Evolutionary conservation across 2,329 filamentous ascomycete genomes (phyloP).

Genomic region (Alternaria postmessia): DNA sequence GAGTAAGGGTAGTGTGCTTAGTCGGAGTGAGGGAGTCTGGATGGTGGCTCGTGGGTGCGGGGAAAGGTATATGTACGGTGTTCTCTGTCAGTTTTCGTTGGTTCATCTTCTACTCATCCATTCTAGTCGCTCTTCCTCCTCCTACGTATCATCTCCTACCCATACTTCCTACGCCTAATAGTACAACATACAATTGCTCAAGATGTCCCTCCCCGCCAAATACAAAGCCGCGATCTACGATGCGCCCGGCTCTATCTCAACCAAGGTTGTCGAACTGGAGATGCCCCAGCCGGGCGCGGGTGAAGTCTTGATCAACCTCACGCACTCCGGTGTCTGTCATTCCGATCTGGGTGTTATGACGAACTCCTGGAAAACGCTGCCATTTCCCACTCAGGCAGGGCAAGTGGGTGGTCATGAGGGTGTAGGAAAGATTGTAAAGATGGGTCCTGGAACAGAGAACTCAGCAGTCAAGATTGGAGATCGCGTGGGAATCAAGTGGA

Average conservation of each 20-base stretch:
- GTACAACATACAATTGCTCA: background rate
- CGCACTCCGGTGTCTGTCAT: constrained; percentile 72
- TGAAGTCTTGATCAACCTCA: constrained; percentile 69
- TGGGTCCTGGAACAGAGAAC: constrained; percentile 67
- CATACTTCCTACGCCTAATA: background rate
- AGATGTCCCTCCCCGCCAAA: constrained; percentile 58
- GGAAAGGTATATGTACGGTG: background rate
- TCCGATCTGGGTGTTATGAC: constrained; percentile 64
- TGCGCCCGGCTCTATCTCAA: constrained; percentile 70
- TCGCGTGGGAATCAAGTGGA: constrained; percentile 75
- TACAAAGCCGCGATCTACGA: constrained; percentile 72
- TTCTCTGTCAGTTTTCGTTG: background rate
- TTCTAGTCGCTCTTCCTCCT: background rate
- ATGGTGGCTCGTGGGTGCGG: background rate
- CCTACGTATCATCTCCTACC: background rate
- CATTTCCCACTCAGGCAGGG: constrained; percentile 65
- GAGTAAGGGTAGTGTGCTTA: background rate
- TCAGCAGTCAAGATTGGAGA: constrained; percentile 70
- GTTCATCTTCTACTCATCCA: background rate
- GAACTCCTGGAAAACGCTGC: constrained; percentile 63
- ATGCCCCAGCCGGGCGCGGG: constrained; percentile 70
- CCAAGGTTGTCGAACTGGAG: constrained; percentile 69
- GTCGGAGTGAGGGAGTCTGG: background rate
- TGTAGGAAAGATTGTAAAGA: constrained; percentile 69
- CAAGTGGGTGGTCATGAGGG: constrained; percentile 76